Evolutionary conservation across 2,329 filamentous ascomycete species (phyloP).

Genomic region (Fusarium lateritium): DNA sequence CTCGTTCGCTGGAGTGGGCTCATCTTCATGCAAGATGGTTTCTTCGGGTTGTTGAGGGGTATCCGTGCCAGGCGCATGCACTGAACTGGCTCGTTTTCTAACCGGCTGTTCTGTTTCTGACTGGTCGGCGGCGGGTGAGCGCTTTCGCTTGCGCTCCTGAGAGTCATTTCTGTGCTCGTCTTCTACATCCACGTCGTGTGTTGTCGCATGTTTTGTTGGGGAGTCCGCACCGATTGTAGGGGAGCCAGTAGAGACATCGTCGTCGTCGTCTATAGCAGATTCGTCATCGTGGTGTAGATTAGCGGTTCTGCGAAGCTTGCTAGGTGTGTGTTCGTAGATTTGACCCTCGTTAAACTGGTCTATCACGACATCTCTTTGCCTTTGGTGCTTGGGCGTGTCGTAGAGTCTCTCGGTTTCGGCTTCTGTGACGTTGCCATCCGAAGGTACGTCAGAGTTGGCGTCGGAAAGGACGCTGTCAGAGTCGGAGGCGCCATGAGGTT

Average conservation of each 20-base stretch:
- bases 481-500: slow-evolving; percentile 56
- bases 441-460: slow-evolving; percentile 59
- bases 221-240: slow-evolving; percentile 58
- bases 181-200: slow-evolving; percentile 49
- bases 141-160: slow-evolving; percentile 65
- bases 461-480: slow-evolving; percentile 72
- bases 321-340: slow-evolving; percentile 77
- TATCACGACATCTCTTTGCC: slow-evolving; percentile 73
- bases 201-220: slow-evolving; percentile 53
- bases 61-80: slow-evolving; percentile 58
- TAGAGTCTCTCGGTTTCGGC: slow-evolving; percentile 96
- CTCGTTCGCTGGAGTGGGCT: slow-evolving; percentile 53
- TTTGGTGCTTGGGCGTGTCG: slow-evolving; percentile 81
- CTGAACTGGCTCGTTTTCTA: slow-evolving; percentile 69
- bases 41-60: slow-evolving; percentile 48
- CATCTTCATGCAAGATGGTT: slow-evolving; percentile 54
- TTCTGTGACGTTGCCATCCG: slow-evolving; percentile 77
- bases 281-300: slow-evolving; percentile 57
- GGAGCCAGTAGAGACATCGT: slow-evolving; percentile 57
- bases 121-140: slow-evolving; percentile 61
- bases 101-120: slow-evolving; percentile 64
- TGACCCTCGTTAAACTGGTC: slow-evolving; percentile 68
- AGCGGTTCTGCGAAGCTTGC: slow-evolving; percentile 76
- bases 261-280: slow-evolving; percentile 59
- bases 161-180: slow-evolving; percentile 54